A percentile compares a stretch with the other conserved stretches of the same genome.
Evolutionary conservation across 495 filamentous ascomycete genomes (phyloP).

Genomic region (Penicillium lagena): DNA sequence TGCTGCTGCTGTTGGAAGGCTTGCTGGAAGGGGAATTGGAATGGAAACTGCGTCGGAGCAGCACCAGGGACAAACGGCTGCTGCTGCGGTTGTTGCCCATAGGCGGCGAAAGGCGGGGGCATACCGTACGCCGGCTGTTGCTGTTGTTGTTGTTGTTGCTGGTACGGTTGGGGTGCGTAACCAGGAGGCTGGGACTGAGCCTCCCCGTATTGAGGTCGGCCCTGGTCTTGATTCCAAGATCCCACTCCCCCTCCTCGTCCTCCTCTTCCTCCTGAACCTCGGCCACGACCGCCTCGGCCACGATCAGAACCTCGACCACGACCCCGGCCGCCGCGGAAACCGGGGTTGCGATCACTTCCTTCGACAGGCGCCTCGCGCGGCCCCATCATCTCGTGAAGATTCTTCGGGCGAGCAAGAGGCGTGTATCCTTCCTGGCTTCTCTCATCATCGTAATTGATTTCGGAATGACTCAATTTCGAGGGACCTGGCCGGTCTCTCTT

Average conservation of each 20-base stretch:
- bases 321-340: constrained; percentile 33
- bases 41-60: constrained; percentile 26
- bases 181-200: constrained; percentile 18
- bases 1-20: constrained; percentile 25
- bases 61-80: constrained; percentile 23
- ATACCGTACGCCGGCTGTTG: constrained; percentile 19
- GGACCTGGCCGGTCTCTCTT: constrained; percentile 26
- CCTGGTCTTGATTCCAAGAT: constrained; percentile 36
- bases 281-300: constrained; percentile 39
- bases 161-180: constrained; percentile 20
- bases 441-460: constrained; percentile 54
- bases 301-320: constrained; percentile 39
- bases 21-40: constrained; percentile 35
- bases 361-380: constrained; percentile 43
- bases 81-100: constrained; percentile 29
- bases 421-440: constrained; percentile 51
- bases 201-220: constrained; percentile 15
- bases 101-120: constrained; percentile 25
- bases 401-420: constrained; percentile 58
- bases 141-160: constrained; percentile 16
- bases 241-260: constrained; percentile 6
- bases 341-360: constrained; percentile 21
- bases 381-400: constrained; percentile 49
- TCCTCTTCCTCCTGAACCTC: constrained; percentile 39
- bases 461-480: constrained; percentile 35